Evolutionary conservation across 2,329 filamentous ascomycete genomes (phyloP), one percentile per base, ranked within the genome.

Genomic region (Aspergillus chevalieri): DNA sequence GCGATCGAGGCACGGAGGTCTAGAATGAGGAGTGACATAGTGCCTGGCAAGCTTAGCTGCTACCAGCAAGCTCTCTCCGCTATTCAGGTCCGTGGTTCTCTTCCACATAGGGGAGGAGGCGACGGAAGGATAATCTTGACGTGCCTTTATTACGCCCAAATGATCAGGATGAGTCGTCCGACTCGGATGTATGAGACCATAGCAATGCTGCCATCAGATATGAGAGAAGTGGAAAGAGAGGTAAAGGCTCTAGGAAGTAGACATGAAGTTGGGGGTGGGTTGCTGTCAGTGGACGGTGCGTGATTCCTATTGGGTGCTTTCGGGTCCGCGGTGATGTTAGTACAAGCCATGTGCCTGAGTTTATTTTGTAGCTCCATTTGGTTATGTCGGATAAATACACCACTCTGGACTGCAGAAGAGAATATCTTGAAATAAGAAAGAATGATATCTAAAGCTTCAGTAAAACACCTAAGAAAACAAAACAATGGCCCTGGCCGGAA

Each of bases 51-150:
- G 34, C 42, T 44, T 17, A 28, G 24, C 42, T 44, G 22, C 22
- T 28, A 6, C 9, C 42, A 28, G n/a, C 21, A 12, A 28, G 24
- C 24, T 22, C 14, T 42, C 10, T 42, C 21, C 21, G 39, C 19
- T 42, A 14, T 21, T 42, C 21, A 21, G 39, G 12, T 42, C 39
- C 39, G 39, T 42, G 39, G 39, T 42, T 42, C 26, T 17, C 43
- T 19, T 44, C 43, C 24, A 15, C 24, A 24, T n/a, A n/a, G 41
- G 41, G 22, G 17, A 15, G 22, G 19, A 36, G 30, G 26, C 26
- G 47, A 44, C 41, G 14, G 19, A 46, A 41, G 38, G 17, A 58
- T 58, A 57, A 60, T 57, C 10, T 46, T 62, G 60, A 62, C 59
- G 59, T 62, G 26, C 41, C 41, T 46, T 12, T 6, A 56, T 61